Evolutionary conservation across 2,329 filamentous ascomycete genomes (phyloP), one percentile per base, ranked within the genome.

Genomic region (Lecanoromycetidae sp.): DNA sequence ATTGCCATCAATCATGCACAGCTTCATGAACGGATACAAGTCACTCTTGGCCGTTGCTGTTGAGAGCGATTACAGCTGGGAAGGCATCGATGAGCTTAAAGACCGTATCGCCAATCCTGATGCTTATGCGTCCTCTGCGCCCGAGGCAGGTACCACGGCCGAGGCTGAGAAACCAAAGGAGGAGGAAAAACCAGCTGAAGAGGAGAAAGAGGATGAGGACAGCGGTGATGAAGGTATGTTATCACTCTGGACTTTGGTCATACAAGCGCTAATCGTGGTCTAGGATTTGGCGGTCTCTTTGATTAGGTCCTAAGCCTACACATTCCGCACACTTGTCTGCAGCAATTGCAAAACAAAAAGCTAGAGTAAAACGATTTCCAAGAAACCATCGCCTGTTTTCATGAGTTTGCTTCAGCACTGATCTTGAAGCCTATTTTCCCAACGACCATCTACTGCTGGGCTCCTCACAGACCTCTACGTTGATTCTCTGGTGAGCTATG

Each of bases 51-150:
- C 91, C 58, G 80, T 95, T 62, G 93, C 91, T 62, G 69, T 98
- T 63, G 78, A 81, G 71, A 95, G 86, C 61, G 88, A 94, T 58
- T 83, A 82, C 77, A 82, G 80, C 71, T 98, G 91, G 90, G 81
- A 88, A 62, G 87, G 86, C 71, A 94, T 98, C 64, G 81, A 93
- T 64, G 78, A 94, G 73, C 84, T 98, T 75, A 98, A 98, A 84
- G 91, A 98, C 75, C 87, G 91, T 69, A 95, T 98, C 63, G 87
- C 87, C 73, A 96, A 98, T 80, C 93, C 93, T 60, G 91, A 98
- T 47, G 87, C 87, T 47, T 98, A 96, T 69, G 91, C 90, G 56
- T 68, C 86, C 40, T 75, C 88, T 57, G 87, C 83, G 57, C 87
- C 90, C 50, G 78, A 66, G 56, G 82, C 80, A 48, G 68, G 66